Evolutionary conservation across 805 yeast species (phyloP), one percentile per base, ranked within the genome.

Genomic region (Candida lessepsii): DNA sequence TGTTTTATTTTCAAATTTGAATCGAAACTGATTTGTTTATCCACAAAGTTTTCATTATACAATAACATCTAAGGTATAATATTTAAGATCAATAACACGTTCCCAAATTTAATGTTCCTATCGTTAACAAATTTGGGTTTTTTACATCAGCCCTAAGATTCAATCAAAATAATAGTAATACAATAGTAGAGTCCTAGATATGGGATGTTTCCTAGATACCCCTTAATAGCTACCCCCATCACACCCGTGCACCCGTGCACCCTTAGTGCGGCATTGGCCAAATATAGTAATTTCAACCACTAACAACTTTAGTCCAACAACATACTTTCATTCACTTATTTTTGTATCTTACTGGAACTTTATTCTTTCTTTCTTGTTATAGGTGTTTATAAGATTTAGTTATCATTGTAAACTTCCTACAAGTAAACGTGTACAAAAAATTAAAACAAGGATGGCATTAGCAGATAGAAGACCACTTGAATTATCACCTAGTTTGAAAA

Each of bases 381-480:
- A 33, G 23, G 30, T 32, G 42, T 38, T 45, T 48, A 42, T 48
- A 48, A 48, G 37, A 45, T 48, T 48, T 48, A 45, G 44, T 39
- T 48, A 48, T 48, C 45, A 35, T 48, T 48, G 44, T 48, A 40
- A 36, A 44, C 39, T 29, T 23, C 35, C 35, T 32, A 32, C 35
- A 32, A 32, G 35, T 32, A 6, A 14, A 28, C 9, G 19, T 21
- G 11, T 20, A 34, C 9, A 13, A 29, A 19, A 25, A 31, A 37
- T 14, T 15, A 17, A 15, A 30, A 19, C 21, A 21, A 57, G 29
- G 33, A 79, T 79, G 85, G 85, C 85, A 42, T 70, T 79, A 63
- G 79, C 85, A 46, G 81, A 79, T 56, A 74, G 81, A 67, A 76
- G 83, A 70, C 83, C 83, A 19, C 69, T 77, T 39, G 76, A 72